phyloP scores from a whole-genome alignment of 2,329 filamentous ascomycete genomes.

The Monilinia vaccinii-corymbosi region DNA sequence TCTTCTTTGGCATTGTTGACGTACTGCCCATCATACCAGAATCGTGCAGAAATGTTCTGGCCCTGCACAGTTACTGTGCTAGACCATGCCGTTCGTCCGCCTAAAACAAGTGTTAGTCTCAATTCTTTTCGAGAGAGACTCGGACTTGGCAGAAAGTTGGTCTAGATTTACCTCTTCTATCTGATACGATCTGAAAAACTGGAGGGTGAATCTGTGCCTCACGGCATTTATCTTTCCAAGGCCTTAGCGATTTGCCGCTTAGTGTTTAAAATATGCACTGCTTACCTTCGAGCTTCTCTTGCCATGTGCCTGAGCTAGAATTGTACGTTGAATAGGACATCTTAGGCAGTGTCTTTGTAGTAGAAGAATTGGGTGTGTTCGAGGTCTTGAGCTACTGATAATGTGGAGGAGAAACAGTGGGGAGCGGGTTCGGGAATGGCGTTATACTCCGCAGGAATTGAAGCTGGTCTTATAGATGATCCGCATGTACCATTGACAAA shows the following conservation, averaged over 20 bases:
- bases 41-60: constrained; percentile 59
- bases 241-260: constrained; percentile 19
- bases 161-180: constrained; percentile 54
- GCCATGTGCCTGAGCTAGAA: constrained; percentile 27
- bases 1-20: constrained; percentile 84
- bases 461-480: constrained; percentile 28
- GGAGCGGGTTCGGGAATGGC: constrained; percentile 23
- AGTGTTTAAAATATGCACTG: constrained; percentile 10
- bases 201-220: constrained; percentile 44
- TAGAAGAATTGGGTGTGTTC: constrained; percentile 9
- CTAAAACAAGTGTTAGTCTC: constrained; percentile 36
- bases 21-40: constrained; percentile 86
- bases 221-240: constrained; percentile 46
- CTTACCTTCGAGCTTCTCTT: constrained; percentile 33
- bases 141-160: background rate
- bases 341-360: constrained; percentile 8
- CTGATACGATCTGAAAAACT: constrained; percentile 62
- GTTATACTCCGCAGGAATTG: constrained; percentile 28
- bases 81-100: constrained; percentile 86
- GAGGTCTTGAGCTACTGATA: constrained; percentile 13
- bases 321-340: constrained; percentile 28
- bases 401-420: constrained; percentile 24
- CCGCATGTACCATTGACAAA: constrained; percentile 10
- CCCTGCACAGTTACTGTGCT: constrained; percentile 67
- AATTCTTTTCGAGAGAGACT: background rate